Evolutionary conservation across 2,329 filamentous ascomycete genomes (phyloP).

Genomic region (Trichophyton rubrum): DNA sequence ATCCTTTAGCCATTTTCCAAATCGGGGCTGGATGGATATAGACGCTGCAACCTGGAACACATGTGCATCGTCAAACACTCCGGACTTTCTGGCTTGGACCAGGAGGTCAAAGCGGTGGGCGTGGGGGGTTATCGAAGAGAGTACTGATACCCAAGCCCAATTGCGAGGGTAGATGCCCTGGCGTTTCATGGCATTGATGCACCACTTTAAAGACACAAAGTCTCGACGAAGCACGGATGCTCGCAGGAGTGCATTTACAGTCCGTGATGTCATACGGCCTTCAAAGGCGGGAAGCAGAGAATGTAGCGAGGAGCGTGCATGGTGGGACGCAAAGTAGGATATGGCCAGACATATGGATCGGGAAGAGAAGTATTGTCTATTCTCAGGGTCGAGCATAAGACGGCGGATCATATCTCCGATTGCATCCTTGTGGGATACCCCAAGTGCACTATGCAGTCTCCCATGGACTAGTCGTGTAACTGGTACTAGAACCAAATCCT

Average conservation of each 20-base stretch:
- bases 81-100: neutral
- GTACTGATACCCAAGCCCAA: constrained; percentile 34
- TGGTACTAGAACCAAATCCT: constrained; percentile 22
- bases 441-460: neutral
- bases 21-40: constrained; percentile 22
- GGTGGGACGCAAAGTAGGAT: constrained; percentile 25
- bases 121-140: constrained; percentile 9
- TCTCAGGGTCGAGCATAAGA: constrained; percentile 24
- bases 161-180: constrained; percentile 28
- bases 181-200: constrained; percentile 29
- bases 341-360: constrained; percentile 32
- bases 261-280: constrained; percentile 27
- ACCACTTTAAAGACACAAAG: constrained; percentile 26
- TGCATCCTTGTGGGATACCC: constrained; percentile 7
- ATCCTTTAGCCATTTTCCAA: constrained; percentile 23
- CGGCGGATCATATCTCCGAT: constrained; percentile 18
- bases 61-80: neutral
- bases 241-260: constrained; percentile 35
- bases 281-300: constrained; percentile 26
- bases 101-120: constrained; percentile 2
- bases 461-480: constrained; percentile 7
- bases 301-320: constrained; percentile 22
- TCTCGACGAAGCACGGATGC: constrained; percentile 28
- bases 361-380: constrained; percentile 25
- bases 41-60: constrained; percentile 6